A percentile compares a stretch with the other conserved stretches of the same genome.
These are phyloP conservation scores for Candida pini DNA, from an alignment of 805 yeast genomes.

Conservation along the genomic window DNA sequence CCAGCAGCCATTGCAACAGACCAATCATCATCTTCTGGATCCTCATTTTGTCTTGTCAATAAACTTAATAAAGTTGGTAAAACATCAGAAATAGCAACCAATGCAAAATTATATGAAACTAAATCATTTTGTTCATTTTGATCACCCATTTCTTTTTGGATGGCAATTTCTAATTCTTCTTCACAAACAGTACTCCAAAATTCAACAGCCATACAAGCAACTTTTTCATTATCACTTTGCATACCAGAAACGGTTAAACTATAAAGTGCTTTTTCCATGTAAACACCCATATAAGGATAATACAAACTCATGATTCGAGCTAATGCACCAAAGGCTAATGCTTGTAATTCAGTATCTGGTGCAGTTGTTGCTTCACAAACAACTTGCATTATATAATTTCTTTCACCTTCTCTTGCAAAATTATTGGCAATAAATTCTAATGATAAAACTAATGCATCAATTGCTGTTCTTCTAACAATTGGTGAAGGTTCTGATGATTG, in stretches of 20 bases:
- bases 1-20: slow-evolving; percentile 98
- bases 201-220: slow-evolving; percentile 97
- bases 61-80: slow-evolving; percentile 79
- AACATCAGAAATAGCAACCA: slow-evolving; percentile 76
- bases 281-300: slow-evolving; percentile 84
- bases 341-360: slow-evolving; percentile 72
- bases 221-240: slow-evolving; percentile 77
- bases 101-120: slow-evolving; percentile 72
- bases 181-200: slow-evolving; percentile 99
- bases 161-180: slow-evolving; percentile 79
- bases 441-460: slow-evolving; percentile 87
- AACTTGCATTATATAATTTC: slow-evolving; percentile 97
- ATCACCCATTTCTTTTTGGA: slow-evolving; percentile 56
- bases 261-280: slow-evolving; percentile 95
- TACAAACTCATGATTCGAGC: slow-evolving; percentile 88
- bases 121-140: slow-evolving; percentile 38
- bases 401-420: slow-evolving; percentile 89
- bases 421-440: slow-evolving; percentile 83
- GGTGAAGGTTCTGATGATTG: slow-evolving; percentile 72
- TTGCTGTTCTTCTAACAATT: slow-evolving; percentile 80
- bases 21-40: slow-evolving; percentile 95
- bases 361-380: slow-evolving; percentile 99
- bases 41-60: slow-evolving; percentile 85
- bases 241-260: slow-evolving; percentile 88
- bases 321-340: slow-evolving; percentile 92